Evolutionary conservation across 495 filamentous ascomycete species (phyloP), one percentile per base, ranked within the genome.

Genomic region (Penicillium malachiteum): DNA sequence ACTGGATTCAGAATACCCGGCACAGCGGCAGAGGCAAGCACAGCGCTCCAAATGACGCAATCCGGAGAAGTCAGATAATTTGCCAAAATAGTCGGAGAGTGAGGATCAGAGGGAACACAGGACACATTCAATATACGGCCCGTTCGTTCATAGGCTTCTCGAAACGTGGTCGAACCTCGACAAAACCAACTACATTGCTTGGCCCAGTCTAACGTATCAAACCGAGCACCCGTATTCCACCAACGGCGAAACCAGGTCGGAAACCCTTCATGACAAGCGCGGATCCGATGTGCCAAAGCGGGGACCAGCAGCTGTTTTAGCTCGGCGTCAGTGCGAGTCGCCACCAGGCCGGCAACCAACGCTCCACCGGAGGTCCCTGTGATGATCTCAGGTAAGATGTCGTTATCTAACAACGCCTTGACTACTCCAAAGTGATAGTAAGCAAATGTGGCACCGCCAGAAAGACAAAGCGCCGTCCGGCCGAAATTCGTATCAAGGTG

Each of bases 11-110:
- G 76, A 55, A 98, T 97, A 0, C 95, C 94, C 0, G 94, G 94
- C 5, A 98, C 94, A 12, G 94, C 94, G 9, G 95, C 94, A 5
- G 92, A 97, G 10, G 95, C 94, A 11, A 98, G 77, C 7, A 97
- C 92, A 11, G 95, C 95, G 21, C 89, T 94, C 92, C 96, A 98
- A 55, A 98, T 95, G 45, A 97, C 95, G 64, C 95, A 97, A 75
- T 98, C 90, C 0, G 95, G 95, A 10, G 85, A 86, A 4, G 94
- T 98, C 26, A 97, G 78, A 67, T 97, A 96, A 73, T 98, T 98
- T 53, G 87, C 86, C 12, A 97, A 78, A 51, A 97, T 92, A 11
- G 89, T 91, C 2, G 92, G 92, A 32, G 87, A 90, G 71, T 98
- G 90, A 34, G 94, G 95, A 68, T 98, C 94, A 2, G 92, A 92